Base-by-base conservation (phyloP, 805 yeast species). In the Candida sakaeoensis region DNA sequence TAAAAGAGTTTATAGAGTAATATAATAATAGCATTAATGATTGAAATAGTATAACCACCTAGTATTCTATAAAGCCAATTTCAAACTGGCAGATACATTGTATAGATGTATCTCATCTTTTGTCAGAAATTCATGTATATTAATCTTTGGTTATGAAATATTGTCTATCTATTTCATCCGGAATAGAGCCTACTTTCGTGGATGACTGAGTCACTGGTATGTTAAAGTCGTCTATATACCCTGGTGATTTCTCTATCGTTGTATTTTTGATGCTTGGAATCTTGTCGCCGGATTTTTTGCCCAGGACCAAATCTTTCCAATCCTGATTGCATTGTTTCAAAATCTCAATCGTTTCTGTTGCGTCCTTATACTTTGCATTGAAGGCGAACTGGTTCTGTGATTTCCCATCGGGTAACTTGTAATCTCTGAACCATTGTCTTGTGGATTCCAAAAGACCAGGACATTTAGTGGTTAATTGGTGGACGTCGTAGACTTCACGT, bases 321-420 rank as follows among this genome's bases (percentile, higher is more conserved):
- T 96, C 87, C 53, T 78, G 82, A 57, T 76, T 65, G 59, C 95
- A 86, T 68, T 88, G 95, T 57, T 78, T 72, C 51, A 91, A 77
- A 51, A 90, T 78, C 50, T 85, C 88, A 53, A 85, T 74, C 44
- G 99, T 95, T 60, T 90, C 89, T 57, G 78, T 74, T 72, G 79
- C 85, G 76, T 81, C 80, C 69, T 85, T 85, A 74, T 88, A 87
- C 63, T 85, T 88, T 50, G 96, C 99, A 45, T 86, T 77, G 80
- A 88, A 89, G n/a, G 97, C 98, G 64, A 93, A 91, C 68, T 84
- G 85, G 70, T 93, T 93, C 68, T 80, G 86, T 55, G 96, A 95
- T 77, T 93, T 93, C 47, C 98, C 99, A 64, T 91, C 99, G 40
- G 99, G 97, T 53, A 89, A 77, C 70, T 93, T 93, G 81, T 93